phyloP scores from a whole-genome alignment of 2,329 filamentous ascomycete species.

The Thermomyces lanuginosus region DNA sequence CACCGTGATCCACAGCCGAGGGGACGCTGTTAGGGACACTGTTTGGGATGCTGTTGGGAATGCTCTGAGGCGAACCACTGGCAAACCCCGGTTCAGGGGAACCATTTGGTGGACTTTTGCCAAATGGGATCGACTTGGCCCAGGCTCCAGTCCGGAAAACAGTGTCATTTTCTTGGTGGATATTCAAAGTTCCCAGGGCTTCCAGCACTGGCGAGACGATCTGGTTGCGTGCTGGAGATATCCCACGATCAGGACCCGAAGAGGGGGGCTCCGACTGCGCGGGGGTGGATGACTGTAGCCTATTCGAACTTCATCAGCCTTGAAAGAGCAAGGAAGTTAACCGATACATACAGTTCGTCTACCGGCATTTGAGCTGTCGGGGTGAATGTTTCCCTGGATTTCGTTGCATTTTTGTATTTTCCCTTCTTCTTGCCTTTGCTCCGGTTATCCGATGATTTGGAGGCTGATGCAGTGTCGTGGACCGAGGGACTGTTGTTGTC shows the following conservation, averaged over 20 bases:
- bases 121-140: constrained; percentile 29
- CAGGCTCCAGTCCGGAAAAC: constrained; percentile 26
- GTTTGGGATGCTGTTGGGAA: constrained; percentile 22
- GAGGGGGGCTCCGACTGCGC: constrained; percentile 15
- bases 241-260: constrained; percentile 14
- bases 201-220: constrained; percentile 22
- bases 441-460: constrained; percentile 17
- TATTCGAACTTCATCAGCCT: constrained; percentile 5
- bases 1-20: constrained; percentile 23
- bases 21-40: too few species aligned
- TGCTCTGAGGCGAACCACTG: constrained; percentile 24
- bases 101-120: constrained; percentile 28
- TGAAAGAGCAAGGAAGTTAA: background rate
- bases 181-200: constrained; percentile 19
- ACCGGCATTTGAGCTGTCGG: constrained; percentile 15
- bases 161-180: constrained; percentile 19
- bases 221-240: constrained; percentile 12
- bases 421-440: constrained; percentile 26
- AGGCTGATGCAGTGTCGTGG: constrained; percentile 13
- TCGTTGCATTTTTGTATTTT: constrained; percentile 20
- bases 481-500: constrained; percentile 16
- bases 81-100: constrained; percentile 18
- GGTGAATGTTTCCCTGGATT: constrained; percentile 22
- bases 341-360: constrained; percentile 21
- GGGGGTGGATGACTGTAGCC: constrained; percentile 13